These are phyloP conservation scores for Spiraea crenata DNA, from an alignment of 331 rosid species.

Conservation along the genomic window DNA sequence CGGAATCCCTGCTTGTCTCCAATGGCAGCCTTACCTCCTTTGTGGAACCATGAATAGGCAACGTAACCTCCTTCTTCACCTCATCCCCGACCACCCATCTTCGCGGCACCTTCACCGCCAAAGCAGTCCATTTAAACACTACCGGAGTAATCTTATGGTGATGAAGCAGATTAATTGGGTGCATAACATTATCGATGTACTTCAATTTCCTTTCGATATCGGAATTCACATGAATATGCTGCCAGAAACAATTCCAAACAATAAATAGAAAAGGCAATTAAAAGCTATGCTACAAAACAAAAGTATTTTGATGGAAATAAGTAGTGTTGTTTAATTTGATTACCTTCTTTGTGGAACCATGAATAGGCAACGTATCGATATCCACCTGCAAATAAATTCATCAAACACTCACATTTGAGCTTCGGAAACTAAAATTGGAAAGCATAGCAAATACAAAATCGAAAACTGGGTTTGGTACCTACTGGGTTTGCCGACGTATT, in stretches of 20 bases:
- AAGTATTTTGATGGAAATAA: background rate
- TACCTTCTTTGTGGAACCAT: slow-evolving; percentile 98
- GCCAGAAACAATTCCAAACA: slow-evolving; percentile 18
- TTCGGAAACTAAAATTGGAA: background rate
- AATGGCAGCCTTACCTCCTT: no score
- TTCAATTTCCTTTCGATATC: slow-evolving; percentile 57
- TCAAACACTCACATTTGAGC: slow-evolving; percentile 6
- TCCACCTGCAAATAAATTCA: slow-evolving; percentile 64
- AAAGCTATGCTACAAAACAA: background rate
- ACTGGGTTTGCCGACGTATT: no score
- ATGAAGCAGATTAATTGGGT: slow-evolving; percentile 47
- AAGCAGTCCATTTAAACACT: slow-evolving; percentile 4
- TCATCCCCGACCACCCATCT: no score
- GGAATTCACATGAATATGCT: slow-evolving; percentile 86
- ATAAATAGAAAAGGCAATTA: slow-evolving; percentile 15
- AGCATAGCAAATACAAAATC: no score
- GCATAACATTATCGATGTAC: slow-evolving; percentile 82
- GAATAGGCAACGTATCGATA: slow-evolving; percentile 75
- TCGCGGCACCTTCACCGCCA: no score
- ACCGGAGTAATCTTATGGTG: slow-evolving; percentile 48
- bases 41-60: no score
- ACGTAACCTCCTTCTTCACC: no score
- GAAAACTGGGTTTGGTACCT: no score
- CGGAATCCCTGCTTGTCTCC: no score
- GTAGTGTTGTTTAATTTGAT: background rate